phyloP scores from a whole-genome alignment of 2,329 filamentous ascomycete species.

The Epichloe sp. region DNA sequence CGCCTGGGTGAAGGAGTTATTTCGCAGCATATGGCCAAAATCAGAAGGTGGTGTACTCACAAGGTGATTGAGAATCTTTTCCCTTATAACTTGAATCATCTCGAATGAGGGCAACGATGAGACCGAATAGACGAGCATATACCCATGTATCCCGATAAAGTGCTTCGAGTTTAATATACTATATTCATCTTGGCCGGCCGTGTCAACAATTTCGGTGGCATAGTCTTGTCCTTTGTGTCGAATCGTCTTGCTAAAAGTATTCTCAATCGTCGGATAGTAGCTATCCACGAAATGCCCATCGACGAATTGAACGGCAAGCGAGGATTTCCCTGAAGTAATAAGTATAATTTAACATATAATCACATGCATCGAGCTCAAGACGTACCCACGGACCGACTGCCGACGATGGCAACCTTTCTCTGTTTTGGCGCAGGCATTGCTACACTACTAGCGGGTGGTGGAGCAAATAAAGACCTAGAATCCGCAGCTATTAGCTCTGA shows the following conservation, averaged over 20 bases:
- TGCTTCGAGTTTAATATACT: slow-evolving; percentile 97
- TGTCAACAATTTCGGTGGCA: slow-evolving; percentile 95
- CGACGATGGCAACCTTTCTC: slow-evolving; percentile 90
- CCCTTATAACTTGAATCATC: slow-evolving; percentile 94
- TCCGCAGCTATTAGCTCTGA: background rate
- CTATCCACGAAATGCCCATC: slow-evolving; percentile 97
- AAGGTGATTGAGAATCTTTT: slow-evolving; percentile 94
- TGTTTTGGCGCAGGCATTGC: slow-evolving; percentile 65
- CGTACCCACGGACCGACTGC: slow-evolving; percentile 71
- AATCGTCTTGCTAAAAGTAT: slow-evolving; percentile 95
- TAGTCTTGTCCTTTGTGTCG: slow-evolving; percentile 87
- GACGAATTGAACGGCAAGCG: slow-evolving; percentile 90
- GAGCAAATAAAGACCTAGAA: background rate
- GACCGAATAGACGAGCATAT: slow-evolving; percentile 98
- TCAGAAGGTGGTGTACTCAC: slow-evolving; percentile 37
- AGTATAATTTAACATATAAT: background rate
- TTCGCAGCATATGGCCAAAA: background rate
- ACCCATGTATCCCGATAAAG: slow-evolving; percentile 97
- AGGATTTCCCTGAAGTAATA: slow-evolving; percentile 68
- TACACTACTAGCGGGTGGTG: background rate
- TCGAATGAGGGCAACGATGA: slow-evolving; percentile 89
- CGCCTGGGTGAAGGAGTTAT: background rate
- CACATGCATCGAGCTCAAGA: slow-evolving; percentile 5
- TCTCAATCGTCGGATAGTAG: slow-evolving; percentile 98
- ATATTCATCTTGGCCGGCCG: slow-evolving; percentile 97